Evolutionary conservation across 1,284 basidiomycete genomes (phyloP).

Genomic region (Puccinia hordei): DNA sequence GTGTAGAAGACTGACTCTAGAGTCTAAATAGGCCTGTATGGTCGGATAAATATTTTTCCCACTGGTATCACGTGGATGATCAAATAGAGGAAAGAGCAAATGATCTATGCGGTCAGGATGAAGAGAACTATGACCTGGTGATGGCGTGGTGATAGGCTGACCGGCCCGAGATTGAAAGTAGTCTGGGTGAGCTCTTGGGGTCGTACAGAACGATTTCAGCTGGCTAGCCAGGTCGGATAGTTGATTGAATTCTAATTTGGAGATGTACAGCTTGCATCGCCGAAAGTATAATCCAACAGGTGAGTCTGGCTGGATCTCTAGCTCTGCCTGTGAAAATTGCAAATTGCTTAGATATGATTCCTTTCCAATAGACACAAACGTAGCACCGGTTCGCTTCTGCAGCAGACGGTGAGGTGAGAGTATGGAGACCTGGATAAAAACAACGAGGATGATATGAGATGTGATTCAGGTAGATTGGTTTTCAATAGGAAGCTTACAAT

Average conservation of each 20-base stretch:
- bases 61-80: not conserved
- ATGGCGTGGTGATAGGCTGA: conserved; percentile 1
- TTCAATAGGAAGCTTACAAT: conserved; percentile 8
- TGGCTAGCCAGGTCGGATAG: conserved; percentile 10
- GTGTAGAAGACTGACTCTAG: conserved; percentile 18
- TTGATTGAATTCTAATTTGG: conserved; percentile 44
- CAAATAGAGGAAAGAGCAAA: not conserved
- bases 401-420: not conserved
- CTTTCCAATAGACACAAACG: not conserved
- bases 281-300: conserved; percentile 45
- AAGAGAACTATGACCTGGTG: not conserved
- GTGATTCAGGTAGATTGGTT: not conserved
- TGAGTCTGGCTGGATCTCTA: conserved; percentile 41
- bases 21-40: conserved; percentile 22
- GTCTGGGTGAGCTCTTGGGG: conserved; percentile 1
- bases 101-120: not conserved
- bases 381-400: not conserved
- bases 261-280: conserved; percentile 27
- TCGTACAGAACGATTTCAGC: conserved; percentile 34
- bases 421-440: conserved; percentile 19
- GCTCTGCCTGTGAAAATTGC: conserved; percentile 10
- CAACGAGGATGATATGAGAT: not conserved
- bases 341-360: not conserved
- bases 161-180: not conserved
- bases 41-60: not conserved